Percentiles rank a stretch among this genome's conserved stretches.
These are phyloP conservation scores for Hordeum marinum DNA, from an alignment of 176 grass and related monocot species.

Conservation along the genomic window DNA sequence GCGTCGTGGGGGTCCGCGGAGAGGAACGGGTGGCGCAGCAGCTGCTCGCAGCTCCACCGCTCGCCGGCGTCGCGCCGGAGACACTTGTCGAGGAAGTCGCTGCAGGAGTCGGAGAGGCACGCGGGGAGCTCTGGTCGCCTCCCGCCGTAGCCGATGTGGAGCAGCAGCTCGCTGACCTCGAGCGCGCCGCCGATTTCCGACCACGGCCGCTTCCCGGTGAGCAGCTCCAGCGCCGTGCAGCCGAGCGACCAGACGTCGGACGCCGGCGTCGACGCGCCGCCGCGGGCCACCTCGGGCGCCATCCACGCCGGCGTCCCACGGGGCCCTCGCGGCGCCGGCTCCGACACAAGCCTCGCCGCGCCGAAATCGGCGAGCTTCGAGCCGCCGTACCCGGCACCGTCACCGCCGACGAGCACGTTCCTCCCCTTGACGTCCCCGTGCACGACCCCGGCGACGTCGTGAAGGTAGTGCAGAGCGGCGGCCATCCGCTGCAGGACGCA, in stretches of 20 bases:
- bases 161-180: slow-evolving; percentile 42
- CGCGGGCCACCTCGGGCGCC: slow-evolving; percentile 81
- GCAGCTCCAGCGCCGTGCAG: slow-evolving; percentile 86
- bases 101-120: slow-evolving; percentile 41
- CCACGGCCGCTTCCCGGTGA: slow-evolving; percentile 67
- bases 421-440: slow-evolving; percentile 88
- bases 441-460: slow-evolving; percentile 57
- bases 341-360: slow-evolving; percentile 42
- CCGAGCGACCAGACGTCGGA: slow-evolving; percentile 93
- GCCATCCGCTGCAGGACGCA: slow-evolving; percentile 43
- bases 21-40: slow-evolving; percentile 76
- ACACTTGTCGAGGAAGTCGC: slow-evolving; percentile 79
- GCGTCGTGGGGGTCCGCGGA: slow-evolving; percentile 1
- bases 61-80: slow-evolving; percentile 53
- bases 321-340: background rate
- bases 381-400: background rate
- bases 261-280: slow-evolving; percentile 42
- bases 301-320: slow-evolving; percentile 83
- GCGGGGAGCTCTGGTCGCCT: slow-evolving; percentile 50
- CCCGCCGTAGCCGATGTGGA: slow-evolving; percentile 54
- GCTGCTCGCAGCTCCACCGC: slow-evolving; percentile 61
- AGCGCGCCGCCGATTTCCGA: slow-evolving; percentile 34
- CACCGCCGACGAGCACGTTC: slow-evolving; percentile 58
- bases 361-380: slow-evolving; percentile 83
- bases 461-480: slow-evolving; percentile 65